Base-by-base conservation (phyloP, 108 stramenopile genomes). In the Pseudonitzschia multiseries region DNA sequence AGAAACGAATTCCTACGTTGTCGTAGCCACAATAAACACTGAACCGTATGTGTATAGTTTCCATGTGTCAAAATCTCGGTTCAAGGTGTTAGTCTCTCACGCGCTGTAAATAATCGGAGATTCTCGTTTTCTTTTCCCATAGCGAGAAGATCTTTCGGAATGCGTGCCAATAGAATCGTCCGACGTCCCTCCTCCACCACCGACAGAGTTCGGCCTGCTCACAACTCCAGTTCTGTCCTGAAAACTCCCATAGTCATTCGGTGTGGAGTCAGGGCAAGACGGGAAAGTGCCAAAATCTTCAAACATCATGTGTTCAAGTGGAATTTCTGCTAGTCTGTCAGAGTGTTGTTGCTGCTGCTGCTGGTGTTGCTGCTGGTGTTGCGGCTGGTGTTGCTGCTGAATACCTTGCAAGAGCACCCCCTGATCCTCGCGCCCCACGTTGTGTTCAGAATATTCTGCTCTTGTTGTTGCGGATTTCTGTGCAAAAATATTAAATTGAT, bases 401-500 rank as follows among this genome's bases (percentile, higher is more conserved):
- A 26, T n/a, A 4, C 26, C 4, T 59, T 59, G 57, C 9, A 9
- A 59, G 29, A 31, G 26, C 57, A 27, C 22, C 6, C 6, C 36
- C 2, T 6, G 36, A 6, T 36, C 36, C 26, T 59, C 24, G 22
- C 26, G 57, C 9, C 26, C 13, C 57, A 10, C 9, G 9, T 59
- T 26, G 21, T 59, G 10, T 5, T 5, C 29, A 27, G 57, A 17
- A 33, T 27, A 59, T 8, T 17, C 26, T n/a, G 13, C 9, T 59
- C 24, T 31, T 59, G 57, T 5, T 27, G 57, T 59, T 17, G 29
- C 29, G 26, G 57, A 59, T 26, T 24, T 31, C 26, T 15, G 24
- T 24, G 29, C 83, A 68, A 84, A 87, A n/a, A 75, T 68, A 6
- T 56, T 80, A 65, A 81, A 87, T 9, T 57, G 67, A 27, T 68